Evolutionary conservation across 352 stramenopile genomes (phyloP).

Genomic region (Phytophthora aleatoria): DNA sequence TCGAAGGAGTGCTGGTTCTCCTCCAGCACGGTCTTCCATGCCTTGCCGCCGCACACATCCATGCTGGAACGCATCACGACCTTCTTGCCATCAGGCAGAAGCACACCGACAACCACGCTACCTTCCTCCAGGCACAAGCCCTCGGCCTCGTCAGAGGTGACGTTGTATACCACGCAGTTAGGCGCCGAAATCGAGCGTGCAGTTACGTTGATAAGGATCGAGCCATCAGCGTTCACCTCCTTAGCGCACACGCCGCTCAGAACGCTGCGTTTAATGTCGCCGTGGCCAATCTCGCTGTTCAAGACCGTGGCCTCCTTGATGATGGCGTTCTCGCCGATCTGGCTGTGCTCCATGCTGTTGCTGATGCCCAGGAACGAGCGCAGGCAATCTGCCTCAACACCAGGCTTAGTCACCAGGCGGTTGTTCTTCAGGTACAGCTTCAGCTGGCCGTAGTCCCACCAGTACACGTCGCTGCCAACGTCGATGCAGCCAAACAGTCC

Average conservation of each 20-base stretch:
- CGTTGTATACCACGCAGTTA: constrained; percentile 97
- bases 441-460: constrained; percentile 99
- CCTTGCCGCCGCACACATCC: constrained; percentile 93
- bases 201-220: constrained; percentile 98
- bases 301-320: constrained; percentile 78
- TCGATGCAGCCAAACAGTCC: constrained; percentile 97
- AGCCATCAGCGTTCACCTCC: constrained; percentile 93
- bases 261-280: constrained; percentile 79
- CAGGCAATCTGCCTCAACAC: constrained; percentile 81
- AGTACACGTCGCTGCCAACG: constrained; percentile 96
- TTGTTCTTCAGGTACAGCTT: constrained; percentile 99
- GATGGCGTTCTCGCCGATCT: constrained; percentile 55
- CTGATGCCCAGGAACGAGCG: constrained; percentile 82
- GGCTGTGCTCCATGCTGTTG: constrained; percentile 80
- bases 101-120: constrained; percentile 94
- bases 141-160: constrained; percentile 91
- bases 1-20: constrained; percentile 96
- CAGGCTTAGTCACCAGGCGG: constrained; percentile 89
- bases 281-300: constrained; percentile 76
- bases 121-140: constrained; percentile 93
- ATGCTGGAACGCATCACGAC: constrained; percentile 92
- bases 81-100: constrained; percentile 91
- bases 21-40: constrained; percentile 93
- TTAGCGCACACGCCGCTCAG: constrained; percentile 90
- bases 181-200: constrained; percentile 95